A percentile compares a stretch with the other conserved stretches of the same genome.
These are phyloP conservation scores for Candida oleophila DNA, from an alignment of 805 yeast species.

Conservation along the genomic window DNA sequence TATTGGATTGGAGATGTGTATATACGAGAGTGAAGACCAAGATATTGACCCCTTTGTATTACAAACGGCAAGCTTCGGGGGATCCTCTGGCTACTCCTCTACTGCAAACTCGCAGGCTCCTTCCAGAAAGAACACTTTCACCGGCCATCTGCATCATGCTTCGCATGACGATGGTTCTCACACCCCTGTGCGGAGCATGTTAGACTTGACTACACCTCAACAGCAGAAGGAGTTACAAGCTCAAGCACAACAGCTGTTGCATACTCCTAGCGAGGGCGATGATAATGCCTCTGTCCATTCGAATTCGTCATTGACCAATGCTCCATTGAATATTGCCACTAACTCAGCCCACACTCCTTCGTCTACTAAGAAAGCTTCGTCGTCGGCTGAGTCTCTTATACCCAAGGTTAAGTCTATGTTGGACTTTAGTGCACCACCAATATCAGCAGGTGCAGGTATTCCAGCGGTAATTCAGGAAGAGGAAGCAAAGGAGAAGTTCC, in stretches of 20 bases:
- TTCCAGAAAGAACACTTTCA: constrained; percentile 30
- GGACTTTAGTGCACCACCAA: constrained; percentile 16
- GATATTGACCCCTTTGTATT: constrained; percentile 32
- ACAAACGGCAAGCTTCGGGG: constrained; percentile 5
- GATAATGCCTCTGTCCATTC: constrained; percentile 23
- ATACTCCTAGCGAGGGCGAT: constrained; percentile 9
- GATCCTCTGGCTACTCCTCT: constrained; percentile 22
- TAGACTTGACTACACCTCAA: constrained; percentile 23
- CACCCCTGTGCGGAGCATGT: constrained; percentile 38
- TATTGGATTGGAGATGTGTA: constrained; percentile 55
- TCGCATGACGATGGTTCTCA: constrained; percentile 15
- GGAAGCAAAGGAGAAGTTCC: neutral
- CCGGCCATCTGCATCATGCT: constrained; percentile 3
- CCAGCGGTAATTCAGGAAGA: neutral
- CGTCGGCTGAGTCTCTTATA: constrained; percentile 3
- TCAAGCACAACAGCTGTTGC: neutral
- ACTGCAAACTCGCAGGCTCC: constrained; percentile 26
- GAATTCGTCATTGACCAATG: constrained; percentile 21
- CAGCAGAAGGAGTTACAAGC: neutral
- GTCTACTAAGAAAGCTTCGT: neutral
- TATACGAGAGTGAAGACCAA: constrained; percentile 48
- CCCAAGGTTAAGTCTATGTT: constrained; percentile 30
- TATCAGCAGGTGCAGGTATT: neutral
- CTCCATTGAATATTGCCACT: constrained; percentile 15
- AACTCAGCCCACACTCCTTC: neutral